Percentiles rank a stretch among this genome's conserved stretches.
Evolutionary conservation across 2,329 filamentous ascomycete species (phyloP).

Genomic region (Xylaria arbuscula): DNA sequence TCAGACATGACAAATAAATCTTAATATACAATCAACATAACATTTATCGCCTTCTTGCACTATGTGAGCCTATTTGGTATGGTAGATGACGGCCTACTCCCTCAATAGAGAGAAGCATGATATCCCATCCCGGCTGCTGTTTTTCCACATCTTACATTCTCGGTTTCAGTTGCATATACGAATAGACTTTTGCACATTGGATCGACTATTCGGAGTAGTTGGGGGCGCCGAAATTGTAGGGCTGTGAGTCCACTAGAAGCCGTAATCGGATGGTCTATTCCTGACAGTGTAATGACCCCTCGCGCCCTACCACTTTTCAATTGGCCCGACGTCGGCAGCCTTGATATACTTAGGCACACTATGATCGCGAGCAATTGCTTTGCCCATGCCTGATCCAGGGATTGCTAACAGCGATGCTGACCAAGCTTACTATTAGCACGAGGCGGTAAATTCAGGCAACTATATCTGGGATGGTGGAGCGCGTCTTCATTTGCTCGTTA

Average conservation of each 20-base stretch:
- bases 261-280: constrained; percentile 11
- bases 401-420: background rate
- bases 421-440: background rate
- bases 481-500: background rate
- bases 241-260: background rate
- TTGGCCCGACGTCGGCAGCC: constrained; percentile 12
- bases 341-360: background rate
- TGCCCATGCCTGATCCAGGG: background rate
- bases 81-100: background rate
- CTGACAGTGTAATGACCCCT: background rate
- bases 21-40: constrained; percentile 11
- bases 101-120: background rate
- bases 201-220: constrained; percentile 10
- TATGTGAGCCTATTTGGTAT: background rate
- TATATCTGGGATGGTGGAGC: background rate
- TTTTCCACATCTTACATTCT: background rate
- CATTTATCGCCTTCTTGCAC: background rate
- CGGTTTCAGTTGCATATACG: background rate
- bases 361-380: background rate
- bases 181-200: background rate
- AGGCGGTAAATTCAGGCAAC: constrained; percentile 13
- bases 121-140: background rate
- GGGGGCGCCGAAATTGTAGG: background rate
- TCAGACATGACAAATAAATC: background rate
- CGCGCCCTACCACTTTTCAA: background rate